These are phyloP conservation scores for Entrophospora sp. DNA, from an alignment of 192 early-diverging fungal genomes.

Conservation along the genomic window DNA sequence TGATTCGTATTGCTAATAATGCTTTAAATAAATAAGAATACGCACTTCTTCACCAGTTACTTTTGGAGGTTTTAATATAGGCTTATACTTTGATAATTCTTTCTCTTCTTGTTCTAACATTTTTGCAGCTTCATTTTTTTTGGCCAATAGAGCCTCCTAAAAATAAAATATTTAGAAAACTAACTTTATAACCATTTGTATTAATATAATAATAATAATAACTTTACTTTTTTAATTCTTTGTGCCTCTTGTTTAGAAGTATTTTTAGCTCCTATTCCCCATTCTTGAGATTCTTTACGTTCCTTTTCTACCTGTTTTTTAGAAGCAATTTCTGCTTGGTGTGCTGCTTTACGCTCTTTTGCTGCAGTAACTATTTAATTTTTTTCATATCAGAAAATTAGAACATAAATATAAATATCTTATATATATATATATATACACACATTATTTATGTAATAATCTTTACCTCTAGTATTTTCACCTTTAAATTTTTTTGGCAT, in stretches of 20 bases:
- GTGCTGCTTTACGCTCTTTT: slow-evolving; percentile 67
- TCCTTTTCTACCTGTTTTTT: slow-evolving; percentile 46
- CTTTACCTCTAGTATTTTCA: slow-evolving; percentile 43
- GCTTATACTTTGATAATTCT: slow-evolving; percentile 34
- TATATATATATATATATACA: background rate
- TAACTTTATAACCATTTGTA: background rate
- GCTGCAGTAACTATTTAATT: slow-evolving; percentile 55
- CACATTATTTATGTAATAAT: background rate
- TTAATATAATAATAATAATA: background rate
- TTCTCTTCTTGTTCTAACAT: slow-evolving; percentile 55
- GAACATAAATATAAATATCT: background rate
- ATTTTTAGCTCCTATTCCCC: slow-evolving; percentile 61
- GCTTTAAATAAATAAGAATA: background rate
- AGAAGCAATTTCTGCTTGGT: slow-evolving; percentile 49
- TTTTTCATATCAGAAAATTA: too few relatives aligned
- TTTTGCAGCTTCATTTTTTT: slow-evolving; percentile 42
- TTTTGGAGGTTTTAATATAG: slow-evolving; percentile 26
- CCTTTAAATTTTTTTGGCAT: slow-evolving; percentile 52
- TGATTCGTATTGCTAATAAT: background rate
- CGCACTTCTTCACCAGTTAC: slow-evolving; percentile 37
- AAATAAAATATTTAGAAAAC: background rate
- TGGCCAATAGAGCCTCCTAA: slow-evolving; percentile 40
- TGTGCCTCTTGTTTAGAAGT: slow-evolving; percentile 55
- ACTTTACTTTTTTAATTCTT: slow-evolving; percentile 41
- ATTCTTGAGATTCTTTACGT: slow-evolving; percentile 46